Evolutionary conservation across 1,284 basidiomycete species (phyloP).

Genomic region (Ustilago loliicola): DNA sequence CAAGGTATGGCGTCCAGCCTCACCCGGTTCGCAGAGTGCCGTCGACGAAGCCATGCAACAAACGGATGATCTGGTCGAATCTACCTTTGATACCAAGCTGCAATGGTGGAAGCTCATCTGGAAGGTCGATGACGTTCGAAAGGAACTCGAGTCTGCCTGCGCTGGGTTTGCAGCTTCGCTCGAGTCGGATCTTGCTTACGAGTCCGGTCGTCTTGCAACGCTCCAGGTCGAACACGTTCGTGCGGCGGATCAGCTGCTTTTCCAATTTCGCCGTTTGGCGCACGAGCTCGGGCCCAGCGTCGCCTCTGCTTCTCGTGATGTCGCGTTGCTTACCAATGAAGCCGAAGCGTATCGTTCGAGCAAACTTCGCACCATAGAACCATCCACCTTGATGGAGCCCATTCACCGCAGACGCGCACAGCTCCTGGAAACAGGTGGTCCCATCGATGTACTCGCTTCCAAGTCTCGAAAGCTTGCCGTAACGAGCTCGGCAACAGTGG

Average conservation of each 20-base stretch:
- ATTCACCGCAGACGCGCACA: conserved; percentile 53
- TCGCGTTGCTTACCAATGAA: conserved; percentile 49
- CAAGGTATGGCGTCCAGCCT: conserved; percentile 37
- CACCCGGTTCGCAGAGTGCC: conserved; percentile 31
- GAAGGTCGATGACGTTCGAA: conserved; percentile 63
- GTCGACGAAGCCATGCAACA: conserved; percentile 35
- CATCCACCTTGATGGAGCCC: conserved; percentile 52
- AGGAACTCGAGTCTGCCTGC: conserved; percentile 56
- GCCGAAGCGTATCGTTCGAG: conserved; percentile 43
- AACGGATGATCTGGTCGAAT: conserved; percentile 45
- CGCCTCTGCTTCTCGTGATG: conserved; percentile 23
- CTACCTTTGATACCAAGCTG: conserved; percentile 50
- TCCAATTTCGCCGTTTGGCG: conserved; percentile 31
- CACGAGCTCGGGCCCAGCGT: conserved; percentile 23
- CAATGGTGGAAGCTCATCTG: conserved; percentile 66
- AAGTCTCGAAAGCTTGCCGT: conserved; percentile 52
- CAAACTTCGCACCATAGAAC: conserved; percentile 43
- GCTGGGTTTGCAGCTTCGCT: conserved; percentile 56
- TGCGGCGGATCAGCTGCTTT: conserved; percentile 33
- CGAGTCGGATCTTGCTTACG: conserved; percentile 58
- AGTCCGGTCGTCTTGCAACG: conserved; percentile 52
- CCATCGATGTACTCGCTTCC: conserved; percentile 50
- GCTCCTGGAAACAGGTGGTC: conserved; percentile 50
- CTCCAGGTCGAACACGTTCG: conserved; percentile 31
- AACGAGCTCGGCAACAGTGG: conserved; percentile 36